phyloP scores from a whole-genome alignment of 345 rosid genomes.

The Salix koriyanagi region DNA sequence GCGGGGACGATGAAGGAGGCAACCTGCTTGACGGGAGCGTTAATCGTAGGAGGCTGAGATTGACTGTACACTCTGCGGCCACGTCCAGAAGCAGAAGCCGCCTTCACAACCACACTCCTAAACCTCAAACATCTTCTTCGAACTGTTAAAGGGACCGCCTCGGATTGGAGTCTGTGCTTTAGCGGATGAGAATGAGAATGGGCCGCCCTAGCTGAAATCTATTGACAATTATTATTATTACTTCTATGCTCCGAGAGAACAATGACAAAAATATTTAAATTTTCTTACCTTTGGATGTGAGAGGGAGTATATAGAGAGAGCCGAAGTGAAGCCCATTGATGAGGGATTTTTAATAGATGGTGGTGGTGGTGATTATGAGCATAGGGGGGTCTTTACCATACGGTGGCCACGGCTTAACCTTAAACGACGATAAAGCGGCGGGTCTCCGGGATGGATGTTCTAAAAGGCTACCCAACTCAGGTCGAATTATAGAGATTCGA shows the following conservation, averaged over 20 bases:
- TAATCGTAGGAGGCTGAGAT: conserved; percentile 49
- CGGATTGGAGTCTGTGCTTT: conserved; percentile 19
- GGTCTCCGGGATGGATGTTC: conserved; percentile 6
- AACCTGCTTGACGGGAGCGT: conserved; percentile 53
- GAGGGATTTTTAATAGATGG: conserved; percentile 20
- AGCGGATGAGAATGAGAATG: too few relatives aligned
- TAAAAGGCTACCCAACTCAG: too few relatives aligned
- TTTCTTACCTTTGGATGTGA: conserved; percentile 45
- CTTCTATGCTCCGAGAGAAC: too few relatives aligned
- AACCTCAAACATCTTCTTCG: conserved; percentile 30
- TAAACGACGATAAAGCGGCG: conserved; percentile 13
- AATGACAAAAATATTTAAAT: neutral
- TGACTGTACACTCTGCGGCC: conserved; percentile 55
- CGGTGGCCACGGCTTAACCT: neutral
- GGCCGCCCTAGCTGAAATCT: too few relatives aligned
- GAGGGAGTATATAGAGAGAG: conserved; percentile 42
- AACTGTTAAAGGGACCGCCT: conserved; percentile 14
- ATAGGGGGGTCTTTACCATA: conserved; percentile 15
- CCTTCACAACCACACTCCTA: conserved; percentile 42
- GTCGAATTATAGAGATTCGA: too few relatives aligned
- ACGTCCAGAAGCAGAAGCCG: conserved; percentile 40
- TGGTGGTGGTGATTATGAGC: conserved; percentile 15
- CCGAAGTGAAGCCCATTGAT: conserved; percentile 52
- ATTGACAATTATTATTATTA: too few relatives aligned
- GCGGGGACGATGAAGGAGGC: conserved; percentile 56